phyloP scores from a whole-genome alignment of 805 yeast genomes.

The Teunomyces kruisii region DNA sequence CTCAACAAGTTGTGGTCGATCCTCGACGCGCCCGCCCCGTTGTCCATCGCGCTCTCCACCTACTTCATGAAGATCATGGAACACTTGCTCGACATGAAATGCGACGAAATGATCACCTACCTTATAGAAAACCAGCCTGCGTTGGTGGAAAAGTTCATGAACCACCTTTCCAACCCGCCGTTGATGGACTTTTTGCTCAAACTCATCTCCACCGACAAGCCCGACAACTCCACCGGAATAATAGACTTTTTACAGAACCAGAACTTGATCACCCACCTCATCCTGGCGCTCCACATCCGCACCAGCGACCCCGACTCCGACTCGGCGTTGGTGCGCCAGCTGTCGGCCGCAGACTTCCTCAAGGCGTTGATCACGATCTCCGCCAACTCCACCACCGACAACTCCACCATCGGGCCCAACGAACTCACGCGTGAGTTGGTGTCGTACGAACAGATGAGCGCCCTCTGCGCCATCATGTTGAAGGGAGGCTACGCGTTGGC shows the following conservation, averaged over 20 bases:
- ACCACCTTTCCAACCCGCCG: slow-evolving; percentile 46
- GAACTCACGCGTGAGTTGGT: slow-evolving; percentile 47
- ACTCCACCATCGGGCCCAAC: slow-evolving; percentile 47
- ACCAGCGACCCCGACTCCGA: slow-evolving; percentile 13
- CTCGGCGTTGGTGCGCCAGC: slow-evolving; percentile 29
- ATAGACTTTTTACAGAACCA: slow-evolving; percentile 45
- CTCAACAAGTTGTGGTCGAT: slow-evolving; percentile 77
- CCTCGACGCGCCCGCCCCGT: slow-evolving; percentile 64
- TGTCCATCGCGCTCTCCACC: slow-evolving; percentile 76
- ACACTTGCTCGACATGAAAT: slow-evolving; percentile 47
- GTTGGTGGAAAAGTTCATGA: slow-evolving; percentile 41
- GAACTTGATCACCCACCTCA: slow-evolving; percentile 33
- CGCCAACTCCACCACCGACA: slow-evolving; percentile 47
- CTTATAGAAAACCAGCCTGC: slow-evolving; percentile 43
- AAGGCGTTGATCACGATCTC: slow-evolving; percentile 47
- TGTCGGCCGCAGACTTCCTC: slow-evolving; percentile 45
- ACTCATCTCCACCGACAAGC: slow-evolving; percentile 46
- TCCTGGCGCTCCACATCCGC: slow-evolving; percentile 32
- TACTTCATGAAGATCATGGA: slow-evolving; percentile 92
- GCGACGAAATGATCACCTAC: slow-evolving; percentile 47
- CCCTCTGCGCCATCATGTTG: slow-evolving; percentile 40
- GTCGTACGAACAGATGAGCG: slow-evolving; percentile 33
- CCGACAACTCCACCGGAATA: slow-evolving; percentile 47
- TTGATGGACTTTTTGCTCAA: slow-evolving; percentile 46
- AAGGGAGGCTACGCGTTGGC: slow-evolving; percentile 48